Conservation (phyloP, 805 yeast genomes). For the Candida mattraensis region DNA sequence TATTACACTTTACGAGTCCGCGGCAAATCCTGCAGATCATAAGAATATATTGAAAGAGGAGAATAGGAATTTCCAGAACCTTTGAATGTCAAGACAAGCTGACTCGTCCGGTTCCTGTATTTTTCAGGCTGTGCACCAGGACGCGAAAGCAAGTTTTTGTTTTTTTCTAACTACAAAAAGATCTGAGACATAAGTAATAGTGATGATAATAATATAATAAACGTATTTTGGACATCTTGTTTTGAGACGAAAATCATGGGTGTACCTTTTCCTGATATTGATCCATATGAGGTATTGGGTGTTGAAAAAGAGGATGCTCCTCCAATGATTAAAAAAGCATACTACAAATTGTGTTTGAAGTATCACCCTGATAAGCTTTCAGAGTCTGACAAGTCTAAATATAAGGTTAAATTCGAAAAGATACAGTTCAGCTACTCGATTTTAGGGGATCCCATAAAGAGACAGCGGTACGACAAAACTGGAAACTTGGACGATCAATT, state of each 20-base stretch:
- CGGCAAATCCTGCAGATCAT: constrained; percentile 92
- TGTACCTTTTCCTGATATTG: constrained; percentile 51
- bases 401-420: constrained; percentile 52
- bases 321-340: constrained; percentile 62
- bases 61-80: constrained; percentile 19
- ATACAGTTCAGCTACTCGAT: constrained; percentile 76
- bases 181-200: too few relatives aligned
- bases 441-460: constrained; percentile 54
- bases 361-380: constrained; percentile 72
- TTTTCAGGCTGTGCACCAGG: too few relatives aligned
- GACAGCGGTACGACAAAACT: constrained; percentile 64
- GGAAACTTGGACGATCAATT: constrained; percentile 54
- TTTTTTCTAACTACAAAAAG: too few relatives aligned
- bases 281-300: constrained; percentile 60
- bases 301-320: constrained; percentile 43
- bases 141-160: too few relatives aligned
- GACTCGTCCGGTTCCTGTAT: too few relatives aligned
- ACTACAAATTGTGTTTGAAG: constrained; percentile 59
- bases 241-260: constrained; percentile 20
- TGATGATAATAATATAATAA: too few relatives aligned
- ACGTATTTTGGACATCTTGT: too few relatives aligned
- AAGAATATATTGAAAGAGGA: constrained; percentile 37
- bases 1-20: constrained; percentile 78
- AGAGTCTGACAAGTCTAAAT: constrained; percentile 30
- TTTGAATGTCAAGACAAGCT: too few relatives aligned